phyloP scores from a whole-genome alignment of 2,329 filamentous ascomycete genomes.

The Stagonosporopsis rhizophila region DNA sequence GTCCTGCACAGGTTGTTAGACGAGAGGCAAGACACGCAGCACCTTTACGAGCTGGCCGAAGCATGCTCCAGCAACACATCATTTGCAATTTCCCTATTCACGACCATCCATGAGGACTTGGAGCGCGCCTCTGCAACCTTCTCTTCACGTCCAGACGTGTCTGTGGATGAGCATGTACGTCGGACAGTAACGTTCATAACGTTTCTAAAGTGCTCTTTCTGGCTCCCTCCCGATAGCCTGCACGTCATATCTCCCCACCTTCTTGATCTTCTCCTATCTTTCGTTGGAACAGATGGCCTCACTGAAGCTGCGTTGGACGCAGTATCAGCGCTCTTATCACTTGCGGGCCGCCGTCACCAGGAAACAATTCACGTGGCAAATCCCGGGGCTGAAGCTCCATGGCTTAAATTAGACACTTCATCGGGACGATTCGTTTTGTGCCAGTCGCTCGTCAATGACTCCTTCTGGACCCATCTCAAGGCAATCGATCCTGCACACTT shows the following conservation, averaged over 20 bases:
- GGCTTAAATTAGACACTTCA: constrained; percentile 4
- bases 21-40: constrained; percentile 21
- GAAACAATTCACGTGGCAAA: constrained; percentile 16
- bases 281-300: constrained; percentile 30
- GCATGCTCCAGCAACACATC: constrained; percentile 29
- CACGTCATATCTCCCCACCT: constrained; percentile 31
- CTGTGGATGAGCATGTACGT: constrained; percentile 15
- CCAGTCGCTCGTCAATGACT: constrained; percentile 24
- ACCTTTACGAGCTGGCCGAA: constrained; percentile 36
- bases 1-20: constrained; percentile 29
- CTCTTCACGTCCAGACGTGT: neutral
- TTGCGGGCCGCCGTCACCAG: constrained; percentile 15
- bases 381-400: neutral
- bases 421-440: constrained; percentile 8
- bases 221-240: constrained; percentile 29
- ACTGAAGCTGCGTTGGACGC: constrained; percentile 35
- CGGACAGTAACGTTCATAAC: constrained; percentile 27
- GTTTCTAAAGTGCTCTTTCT: constrained; percentile 44
- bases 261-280: constrained; percentile 26
- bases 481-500: constrained; percentile 30
- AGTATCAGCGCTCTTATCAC: constrained; percentile 37
- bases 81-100: constrained; percentile 24
- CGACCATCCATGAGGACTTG: constrained; percentile 11
- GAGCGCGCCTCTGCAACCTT: constrained; percentile 7
- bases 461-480: constrained; percentile 34